These are phyloP conservation scores for Monosporascus sp. DNA, from an alignment of 2,329 filamentous ascomycete genomes.

Conservation along the genomic window DNA sequence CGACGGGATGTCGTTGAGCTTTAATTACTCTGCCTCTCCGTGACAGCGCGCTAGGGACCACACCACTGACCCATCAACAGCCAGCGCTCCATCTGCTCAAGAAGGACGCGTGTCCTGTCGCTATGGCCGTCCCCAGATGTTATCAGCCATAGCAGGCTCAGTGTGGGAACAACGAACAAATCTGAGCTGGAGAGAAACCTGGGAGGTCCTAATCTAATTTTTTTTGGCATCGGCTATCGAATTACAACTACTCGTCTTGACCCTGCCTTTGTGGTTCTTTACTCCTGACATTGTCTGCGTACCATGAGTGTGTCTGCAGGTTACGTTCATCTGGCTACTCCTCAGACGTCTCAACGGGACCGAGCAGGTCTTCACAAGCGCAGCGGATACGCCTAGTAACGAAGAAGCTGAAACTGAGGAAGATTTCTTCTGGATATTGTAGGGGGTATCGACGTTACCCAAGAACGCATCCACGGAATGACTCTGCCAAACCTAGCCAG, in stretches of 20 bases:
- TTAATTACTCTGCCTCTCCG: constrained; percentile 12
- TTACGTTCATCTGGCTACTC: constrained; percentile 10
- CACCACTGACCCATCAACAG: constrained; percentile 16
- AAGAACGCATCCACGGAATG: constrained; percentile 18
- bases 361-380: constrained; percentile 3
- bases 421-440: constrained; percentile 11
- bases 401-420: constrained; percentile 2
- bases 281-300: constrained; percentile 13
- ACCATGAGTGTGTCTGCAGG: constrained; percentile 11
- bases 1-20: constrained; percentile 10
- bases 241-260: constrained; percentile 11
- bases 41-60: constrained; percentile 15
- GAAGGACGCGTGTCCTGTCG: constrained; percentile 10
- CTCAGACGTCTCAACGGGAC: constrained; percentile 9
- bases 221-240: constrained; percentile 12
- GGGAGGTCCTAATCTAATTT: constrained; percentile 9
- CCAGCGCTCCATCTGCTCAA: constrained; percentile 10
- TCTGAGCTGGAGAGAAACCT: constrained; percentile 5
- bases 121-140: constrained; percentile 7
- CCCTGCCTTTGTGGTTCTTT: constrained; percentile 12
- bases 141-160: constrained; percentile 5
- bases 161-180: background rate
- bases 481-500: constrained; percentile 30
- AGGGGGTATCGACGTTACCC: constrained; percentile 8
- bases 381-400: background rate